These are phyloP conservation scores for Citrus sp. DNA, from an alignment of 345 rosid species.

Conservation along the genomic window DNA sequence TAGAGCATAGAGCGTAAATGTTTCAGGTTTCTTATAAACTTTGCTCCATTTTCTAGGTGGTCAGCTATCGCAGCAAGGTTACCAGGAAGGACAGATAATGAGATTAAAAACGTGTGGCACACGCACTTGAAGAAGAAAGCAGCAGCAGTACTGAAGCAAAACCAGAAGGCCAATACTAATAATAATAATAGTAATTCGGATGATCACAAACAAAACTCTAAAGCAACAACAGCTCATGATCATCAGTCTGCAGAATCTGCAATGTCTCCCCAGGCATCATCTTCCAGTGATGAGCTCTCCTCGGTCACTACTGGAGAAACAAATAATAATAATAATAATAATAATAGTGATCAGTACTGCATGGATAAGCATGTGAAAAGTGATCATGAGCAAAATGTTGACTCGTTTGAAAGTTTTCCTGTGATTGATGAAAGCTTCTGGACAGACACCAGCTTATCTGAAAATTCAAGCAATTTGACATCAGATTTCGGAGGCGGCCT, in stretches of 20 bases:
- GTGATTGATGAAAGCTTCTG: conserved; percentile 67
- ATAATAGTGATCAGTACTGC: background rate
- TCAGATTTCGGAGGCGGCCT: conserved; percentile 13
- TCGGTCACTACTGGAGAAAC: conserved; percentile 30
- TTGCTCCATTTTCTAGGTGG: conserved; percentile 49
- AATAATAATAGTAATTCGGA: background rate
- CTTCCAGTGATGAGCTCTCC: conserved; percentile 44
- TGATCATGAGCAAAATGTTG: conserved; percentile 21
- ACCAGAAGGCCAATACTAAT: conserved; percentile 7
- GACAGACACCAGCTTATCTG: conserved; percentile 40
- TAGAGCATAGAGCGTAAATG: too few relatives aligned
- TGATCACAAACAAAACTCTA: conserved; percentile 15
- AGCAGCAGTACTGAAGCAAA: conserved; percentile 24
- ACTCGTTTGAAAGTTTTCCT: conserved; percentile 34
- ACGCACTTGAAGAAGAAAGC: conserved; percentile 77
- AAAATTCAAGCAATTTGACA: conserved; percentile 8
- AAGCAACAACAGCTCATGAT: background rate
- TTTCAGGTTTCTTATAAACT: background rate
- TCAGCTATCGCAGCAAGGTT: conserved; percentile 76
- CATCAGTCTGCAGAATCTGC: conserved; percentile 17
- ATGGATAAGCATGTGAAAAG: conserved; percentile 1
- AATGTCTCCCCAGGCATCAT: conserved; percentile 48
- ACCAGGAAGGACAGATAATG: conserved; percentile 91
- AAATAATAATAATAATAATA: background rate
- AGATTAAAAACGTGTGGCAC: conserved; percentile 92